phyloP scores from a whole-genome alignment of 1,284 basidiomycete genomes.

The Ustilago nuda region DNA sequence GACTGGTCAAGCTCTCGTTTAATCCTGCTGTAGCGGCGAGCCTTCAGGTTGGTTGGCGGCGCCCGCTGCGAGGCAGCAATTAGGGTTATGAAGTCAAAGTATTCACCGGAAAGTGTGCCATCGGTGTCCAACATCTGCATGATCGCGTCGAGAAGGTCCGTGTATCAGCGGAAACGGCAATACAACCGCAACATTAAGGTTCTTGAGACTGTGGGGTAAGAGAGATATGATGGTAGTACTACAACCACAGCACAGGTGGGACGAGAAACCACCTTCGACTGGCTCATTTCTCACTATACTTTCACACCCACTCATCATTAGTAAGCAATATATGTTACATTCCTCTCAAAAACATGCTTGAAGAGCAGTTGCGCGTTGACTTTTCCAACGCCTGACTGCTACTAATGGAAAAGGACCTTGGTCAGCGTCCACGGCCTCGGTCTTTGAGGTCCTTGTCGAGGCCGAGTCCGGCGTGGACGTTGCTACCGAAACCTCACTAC shows the following conservation, averaged over 20 bases:
- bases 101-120: too few species aligned
- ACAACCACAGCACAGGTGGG: not conserved
- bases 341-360: too few species aligned
- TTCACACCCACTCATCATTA: not conserved
- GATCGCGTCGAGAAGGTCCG: not conserved
- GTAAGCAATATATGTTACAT: too few species aligned
- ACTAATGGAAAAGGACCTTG: too few species aligned
- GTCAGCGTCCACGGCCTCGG: too few species aligned
- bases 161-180: too few species aligned
- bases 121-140: not conserved
- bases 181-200: not conserved
- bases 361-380: too few species aligned
- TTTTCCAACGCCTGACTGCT: too few species aligned
- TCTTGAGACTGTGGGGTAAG: not conserved
- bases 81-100: too few species aligned
- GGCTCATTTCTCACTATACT: not conserved
- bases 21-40: not conserved
- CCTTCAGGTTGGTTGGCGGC: not conserved
- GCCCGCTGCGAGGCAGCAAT: too few species aligned
- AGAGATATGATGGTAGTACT: not conserved
- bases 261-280: too few species aligned
- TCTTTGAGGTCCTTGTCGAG: too few species aligned
- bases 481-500: not conserved
- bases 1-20: not conserved
- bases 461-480: not conserved